A percentile compares a stretch with the other conserved stretches of the same genome.
These are phyloP conservation scores for Ambrosiella cleistominuta DNA, from an alignment of 2,329 filamentous ascomycete genomes.

Conservation along the genomic window DNA sequence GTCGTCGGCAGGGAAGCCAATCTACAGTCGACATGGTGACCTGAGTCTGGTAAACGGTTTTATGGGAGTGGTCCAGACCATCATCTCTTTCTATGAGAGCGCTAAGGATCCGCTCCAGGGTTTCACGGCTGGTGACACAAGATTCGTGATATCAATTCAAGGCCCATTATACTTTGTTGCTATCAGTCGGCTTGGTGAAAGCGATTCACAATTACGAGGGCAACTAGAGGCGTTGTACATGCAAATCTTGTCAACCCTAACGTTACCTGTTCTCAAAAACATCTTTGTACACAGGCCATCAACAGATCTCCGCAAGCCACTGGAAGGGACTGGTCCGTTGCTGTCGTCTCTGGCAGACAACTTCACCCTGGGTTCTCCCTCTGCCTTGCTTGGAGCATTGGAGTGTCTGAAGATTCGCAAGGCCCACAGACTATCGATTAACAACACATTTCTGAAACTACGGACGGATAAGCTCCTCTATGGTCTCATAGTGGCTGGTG, in stretches of 20 bases:
- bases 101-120: conserved; percentile 58
- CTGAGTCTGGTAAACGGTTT: conserved; percentile 79
- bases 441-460: conserved; percentile 67
- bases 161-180: conserved; percentile 85
- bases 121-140: conserved; percentile 72
- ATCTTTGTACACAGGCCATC: conserved; percentile 84
- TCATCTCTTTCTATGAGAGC: conserved; percentile 89
- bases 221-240: conserved; percentile 93
- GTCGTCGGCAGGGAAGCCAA: conserved; percentile 89
- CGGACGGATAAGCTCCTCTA: conserved; percentile 70
- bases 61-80: conserved; percentile 88
- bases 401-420: conserved; percentile 90
- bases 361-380: conserved; percentile 83
- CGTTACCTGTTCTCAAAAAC: conserved; percentile 66
- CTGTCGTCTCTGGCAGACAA: conserved; percentile 85
- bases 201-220: conserved; percentile 66
- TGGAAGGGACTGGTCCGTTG: conserved; percentile 80
- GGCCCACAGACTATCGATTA: conserved; percentile 68
- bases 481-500: conserved; percentile 81
- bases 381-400: conserved; percentile 69
- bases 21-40: conserved; percentile 90
- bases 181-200: conserved; percentile 83
- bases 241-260: conserved; percentile 92
- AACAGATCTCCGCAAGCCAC: conserved; percentile 75
- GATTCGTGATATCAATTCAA: conserved; percentile 71